Conservation (phyloP, 768 basidiomycete genomes). For the Lentinus tigrinus region DNA sequence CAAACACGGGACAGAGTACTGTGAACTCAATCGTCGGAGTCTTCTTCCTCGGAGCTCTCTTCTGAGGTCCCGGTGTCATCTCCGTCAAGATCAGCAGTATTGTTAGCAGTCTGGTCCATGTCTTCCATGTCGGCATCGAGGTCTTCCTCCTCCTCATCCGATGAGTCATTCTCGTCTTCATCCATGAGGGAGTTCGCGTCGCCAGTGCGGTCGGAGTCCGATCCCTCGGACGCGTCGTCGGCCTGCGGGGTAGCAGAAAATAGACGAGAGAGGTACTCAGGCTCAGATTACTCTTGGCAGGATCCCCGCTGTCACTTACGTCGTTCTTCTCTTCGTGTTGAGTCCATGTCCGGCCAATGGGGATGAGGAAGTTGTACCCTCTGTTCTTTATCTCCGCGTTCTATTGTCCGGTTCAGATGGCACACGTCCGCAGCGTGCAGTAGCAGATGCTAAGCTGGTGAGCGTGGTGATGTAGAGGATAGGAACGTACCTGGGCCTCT, state of each 20-base stretch:
- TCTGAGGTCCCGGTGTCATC: slow-evolving; percentile 36
- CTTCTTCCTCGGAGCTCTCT: slow-evolving; percentile 12
- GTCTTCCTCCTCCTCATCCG: slow-evolving; percentile 46
- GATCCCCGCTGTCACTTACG: slow-evolving; percentile 38
- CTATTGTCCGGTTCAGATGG: slow-evolving; percentile 32
- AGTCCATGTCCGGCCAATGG: slow-evolving; percentile 71
- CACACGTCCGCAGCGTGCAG: too few species aligned
- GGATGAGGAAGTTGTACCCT: slow-evolving; percentile 66
- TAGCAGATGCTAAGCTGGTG: not conserved
- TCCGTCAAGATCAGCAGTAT: slow-evolving; percentile 39
- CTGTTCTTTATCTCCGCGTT: slow-evolving; percentile 60
- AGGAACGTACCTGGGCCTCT: slow-evolving; percentile 62
- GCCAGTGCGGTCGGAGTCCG: slow-evolving; percentile 39
- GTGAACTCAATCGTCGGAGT: not conserved
- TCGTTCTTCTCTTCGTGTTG: slow-evolving; percentile 85
- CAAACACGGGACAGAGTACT: not conserved
- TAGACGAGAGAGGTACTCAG: not conserved
- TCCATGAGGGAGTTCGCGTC: slow-evolving; percentile 37
- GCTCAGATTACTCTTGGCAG: not conserved
- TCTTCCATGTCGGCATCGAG: slow-evolving; percentile 68
- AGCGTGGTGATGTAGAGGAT: not conserved
- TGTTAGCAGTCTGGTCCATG: slow-evolving; percentile 42
- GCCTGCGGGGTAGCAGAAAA: slow-evolving; percentile 23
- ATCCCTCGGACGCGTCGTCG: slow-evolving; percentile 30
- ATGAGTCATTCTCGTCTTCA: slow-evolving; percentile 29